phyloP scores from a whole-genome alignment of 371 early-diverging fungal genomes.

The Syncephalastrum monosporum region DNA sequence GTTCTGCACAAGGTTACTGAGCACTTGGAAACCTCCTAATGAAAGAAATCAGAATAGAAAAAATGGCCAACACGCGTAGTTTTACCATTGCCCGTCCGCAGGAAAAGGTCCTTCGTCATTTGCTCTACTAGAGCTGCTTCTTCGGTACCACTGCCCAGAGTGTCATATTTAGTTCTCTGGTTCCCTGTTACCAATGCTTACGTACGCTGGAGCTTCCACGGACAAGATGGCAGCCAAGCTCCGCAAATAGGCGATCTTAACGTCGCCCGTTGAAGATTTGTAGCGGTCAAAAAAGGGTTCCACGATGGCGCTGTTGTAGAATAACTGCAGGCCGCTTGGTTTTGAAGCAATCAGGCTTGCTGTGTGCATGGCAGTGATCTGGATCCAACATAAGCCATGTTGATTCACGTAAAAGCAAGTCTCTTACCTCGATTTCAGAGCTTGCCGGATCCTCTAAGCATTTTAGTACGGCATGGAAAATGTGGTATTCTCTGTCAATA shows the following conservation, averaged over 20 bases:
- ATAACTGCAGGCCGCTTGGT: slow-evolving; percentile 21
- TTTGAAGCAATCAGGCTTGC: slow-evolving; percentile 44
- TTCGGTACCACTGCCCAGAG: background rate
- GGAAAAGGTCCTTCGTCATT: slow-evolving; percentile 27
- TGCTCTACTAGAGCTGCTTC: slow-evolving; percentile 22
- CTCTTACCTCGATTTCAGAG: slow-evolving; percentile 37
- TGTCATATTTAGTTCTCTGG: no score
- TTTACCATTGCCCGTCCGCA: slow-evolving; percentile 21
- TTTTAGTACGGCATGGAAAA: slow-evolving; percentile 23
- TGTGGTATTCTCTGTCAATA: slow-evolving; percentile 24
- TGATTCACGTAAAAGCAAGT: no score
- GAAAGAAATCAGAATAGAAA: no score
- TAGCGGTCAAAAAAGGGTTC: slow-evolving; percentile 20
- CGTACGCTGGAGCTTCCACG: no score
- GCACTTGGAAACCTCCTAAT: slow-evolving; percentile 18
- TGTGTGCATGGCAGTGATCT: slow-evolving; percentile 37
- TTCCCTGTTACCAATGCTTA: no score
- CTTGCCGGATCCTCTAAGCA: slow-evolving; percentile 27
- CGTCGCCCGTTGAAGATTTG: slow-evolving; percentile 27
- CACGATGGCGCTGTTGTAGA: slow-evolving; percentile 17
- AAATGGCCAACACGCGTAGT: no score
- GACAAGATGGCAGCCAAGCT: slow-evolving; percentile 23
- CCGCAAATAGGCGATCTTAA: slow-evolving; percentile 36
- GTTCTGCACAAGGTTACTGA: slow-evolving; percentile 24
- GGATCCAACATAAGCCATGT: background rate